A percentile compares a stretch with the other conserved stretches of the same genome.
Conservation (phyloP, 2,329 filamentous ascomycete genomes). For the Trichoderma hamatum region DNA sequence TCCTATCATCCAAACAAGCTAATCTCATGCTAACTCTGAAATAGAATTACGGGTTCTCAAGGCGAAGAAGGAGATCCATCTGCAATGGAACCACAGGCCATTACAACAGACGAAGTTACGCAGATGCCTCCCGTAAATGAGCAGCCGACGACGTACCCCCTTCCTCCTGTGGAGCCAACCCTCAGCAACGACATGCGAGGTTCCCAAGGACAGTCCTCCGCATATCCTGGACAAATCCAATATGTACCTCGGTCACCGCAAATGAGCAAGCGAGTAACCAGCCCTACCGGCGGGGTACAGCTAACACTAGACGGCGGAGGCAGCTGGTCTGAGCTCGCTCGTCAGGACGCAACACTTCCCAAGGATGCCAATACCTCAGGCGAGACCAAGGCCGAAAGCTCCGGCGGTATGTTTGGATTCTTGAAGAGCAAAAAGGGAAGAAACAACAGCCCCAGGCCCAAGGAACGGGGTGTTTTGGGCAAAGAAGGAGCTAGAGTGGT, state of each 20-base stretch:
- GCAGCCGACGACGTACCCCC: constrained; percentile 22
- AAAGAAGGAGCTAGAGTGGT: constrained; percentile 91
- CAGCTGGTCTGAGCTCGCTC: constrained; percentile 88
- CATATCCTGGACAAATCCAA: constrained; percentile 50
- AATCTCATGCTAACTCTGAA: background rate
- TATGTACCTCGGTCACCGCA: constrained; percentile 53
- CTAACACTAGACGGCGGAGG: constrained; percentile 87
- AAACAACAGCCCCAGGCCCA: constrained; percentile 90
- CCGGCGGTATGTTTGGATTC: constrained; percentile 88
- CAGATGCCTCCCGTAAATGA: constrained; percentile 39
- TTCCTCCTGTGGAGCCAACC: constrained; percentile 23
- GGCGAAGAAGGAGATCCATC: constrained; percentile 11
- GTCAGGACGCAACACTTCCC: constrained; percentile 76
- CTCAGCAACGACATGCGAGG: background rate
- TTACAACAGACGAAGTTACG: constrained; percentile 56
- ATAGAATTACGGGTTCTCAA: constrained; percentile 42
- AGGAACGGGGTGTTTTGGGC: constrained; percentile 88
- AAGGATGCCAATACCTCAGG: constrained; percentile 62
- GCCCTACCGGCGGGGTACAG: constrained; percentile 82
- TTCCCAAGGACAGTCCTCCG: constrained; percentile 37
- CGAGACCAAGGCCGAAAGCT: constrained; percentile 57
- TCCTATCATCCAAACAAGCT: constrained; percentile 7
- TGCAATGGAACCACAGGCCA: constrained; percentile 45
- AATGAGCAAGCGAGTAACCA: constrained; percentile 70
- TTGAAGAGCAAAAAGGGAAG: constrained; percentile 86